Evolutionary conservation across 768 basidiomycete genomes (phyloP), one percentile per base, ranked within the genome.

Genomic region (Kwoniella heveanensis): DNA sequence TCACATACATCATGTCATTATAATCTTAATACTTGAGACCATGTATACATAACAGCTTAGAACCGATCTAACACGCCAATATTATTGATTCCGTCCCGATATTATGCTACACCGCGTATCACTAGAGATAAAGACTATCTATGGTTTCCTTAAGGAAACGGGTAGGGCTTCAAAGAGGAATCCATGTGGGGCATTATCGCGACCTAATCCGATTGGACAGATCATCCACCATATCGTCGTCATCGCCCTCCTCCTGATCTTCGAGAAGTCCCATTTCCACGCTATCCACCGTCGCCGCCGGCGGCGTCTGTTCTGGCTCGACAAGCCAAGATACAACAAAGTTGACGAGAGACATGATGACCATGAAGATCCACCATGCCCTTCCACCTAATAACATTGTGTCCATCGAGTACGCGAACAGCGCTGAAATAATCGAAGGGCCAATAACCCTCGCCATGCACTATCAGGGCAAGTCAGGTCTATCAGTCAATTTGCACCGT

Each of bases 341-440:
- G 51, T 77, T 80, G 63, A 80, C 37, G 10, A 65, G 26, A 29
- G 72, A 78, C 50, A 78, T 67, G 47, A 69, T 47, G n/a, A 76
- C 69, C 64, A 80, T 77, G 57, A 77, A 72, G 54, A 79, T 77
- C 78, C 78, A 79, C 78, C 78, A 79, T 26, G 78, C 60, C 46
- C 74, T 64, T 0, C 78, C 78, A 13, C 69, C 72, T 9, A 77
- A 54, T 1, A 77, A 68, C 26, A 69, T 65, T 13, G 70, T 64
- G 54, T 78, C 77, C 67, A 79, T 77, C 6, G 77, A 78, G 24
- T 76, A 60, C 15, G 78, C 78, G 56, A 73, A 79, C 5, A 77
- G 49, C 21, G 76, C 69, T 58, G 50, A 39, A 48, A 76, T 69
- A 0, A 69, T 32, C 12, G 77, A 77, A 8, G 78, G 78, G 7